Base-by-base conservation (phyloP, 2,329 filamentous ascomycete genomes). In the Exophiala oligosperma region DNA sequence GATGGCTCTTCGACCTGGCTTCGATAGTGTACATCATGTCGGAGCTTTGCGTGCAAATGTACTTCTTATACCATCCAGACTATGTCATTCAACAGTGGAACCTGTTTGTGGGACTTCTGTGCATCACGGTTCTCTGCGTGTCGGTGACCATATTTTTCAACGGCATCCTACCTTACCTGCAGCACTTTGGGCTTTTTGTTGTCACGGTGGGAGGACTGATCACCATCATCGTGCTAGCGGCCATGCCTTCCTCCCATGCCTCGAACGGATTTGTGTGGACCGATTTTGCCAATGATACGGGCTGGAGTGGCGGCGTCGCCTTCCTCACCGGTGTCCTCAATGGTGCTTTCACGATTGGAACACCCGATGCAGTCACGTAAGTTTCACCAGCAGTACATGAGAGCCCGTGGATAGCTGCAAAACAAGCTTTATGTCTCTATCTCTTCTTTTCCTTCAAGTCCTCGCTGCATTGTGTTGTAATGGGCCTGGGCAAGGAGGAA, bases 341-440 rank as follows among this genome's bases (percentile, higher is more conserved):
- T 65, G 87, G 85, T 11, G 86, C 87, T 2, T 90, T 84, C 68
- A 82, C 83, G 46, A 82, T 90, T 14, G 87, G 86, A 5, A 82
- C 83, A 1, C 82, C 85, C 0, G 87, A 90, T 67, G 83, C 83
- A 49, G 81, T 84, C 68, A 85, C 88, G 26, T 28, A 28, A 28
- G 26, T 28, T 28, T 28, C 26, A 28, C 26, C 26, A 7, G 7
- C 26, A 28, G 26, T 7, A 28, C 17, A 17, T 17, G 17, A 17
- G 17, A 17, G 17, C 17, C 17, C 17, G 17, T 17, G 17, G 17
- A 17, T 17, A 17, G 17, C 17, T 17, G 17, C 17, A 17, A 17
- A 17, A 28, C 26, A 28, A 4, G 4, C 7, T 28, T 28, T 7
- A 4, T 28, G 26, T 28, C 26, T 7, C 4, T 28, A 4, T 28